phyloP scores from a whole-genome alignment of 768 basidiomycete genomes.

The Hebeloma cylindrosporum region DNA sequence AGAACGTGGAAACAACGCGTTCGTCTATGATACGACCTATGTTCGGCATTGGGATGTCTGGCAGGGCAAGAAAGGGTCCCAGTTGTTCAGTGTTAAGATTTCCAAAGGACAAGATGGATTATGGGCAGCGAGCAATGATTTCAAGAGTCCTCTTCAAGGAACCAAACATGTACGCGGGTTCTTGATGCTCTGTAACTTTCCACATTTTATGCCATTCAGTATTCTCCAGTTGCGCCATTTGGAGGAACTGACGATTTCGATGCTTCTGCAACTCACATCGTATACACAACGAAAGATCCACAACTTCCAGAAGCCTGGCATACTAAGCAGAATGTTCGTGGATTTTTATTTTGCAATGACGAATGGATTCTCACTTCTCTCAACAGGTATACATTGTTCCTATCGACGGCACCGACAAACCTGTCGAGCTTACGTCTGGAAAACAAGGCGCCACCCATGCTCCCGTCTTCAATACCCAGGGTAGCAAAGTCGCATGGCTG shows the following conservation, averaged over 20 bases:
- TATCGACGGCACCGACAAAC: conserved; percentile 47
- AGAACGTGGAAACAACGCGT: conserved; percentile 68
- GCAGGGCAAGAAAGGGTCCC: conserved; percentile 66
- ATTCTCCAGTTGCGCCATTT: conserved; percentile 80
- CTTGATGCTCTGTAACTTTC: not conserved
- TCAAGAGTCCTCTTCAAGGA: conserved; percentile 60
- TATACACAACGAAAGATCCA: conserved; percentile 88
- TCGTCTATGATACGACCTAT: conserved; percentile 67
- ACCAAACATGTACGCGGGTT: conserved; percentile 62
- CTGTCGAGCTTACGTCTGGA: conserved; percentile 77
- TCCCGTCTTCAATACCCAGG: conserved; percentile 68
- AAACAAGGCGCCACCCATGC: conserved; percentile 78
- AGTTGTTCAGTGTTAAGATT: conserved; percentile 71
- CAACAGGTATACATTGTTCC: conserved; percentile 78
- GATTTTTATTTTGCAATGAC: not conserved
- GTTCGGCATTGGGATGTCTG: conserved; percentile 82
- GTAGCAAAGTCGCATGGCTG: conserved; percentile 81
- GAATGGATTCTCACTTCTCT: not conserved
- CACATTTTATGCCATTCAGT: conserved; percentile 34
- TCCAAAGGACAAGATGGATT: conserved; percentile 43
- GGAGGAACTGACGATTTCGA: conserved; percentile 84
- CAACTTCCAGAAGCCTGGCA: conserved; percentile 75
- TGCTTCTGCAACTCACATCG: conserved; percentile 63
- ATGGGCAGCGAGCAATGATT: conserved; percentile 55
- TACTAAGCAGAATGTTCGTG: conserved; percentile 79